Evolutionary conservation across 768 basidiomycete genomes (phyloP).

Genomic region (Termitomyces sp.): DNA sequence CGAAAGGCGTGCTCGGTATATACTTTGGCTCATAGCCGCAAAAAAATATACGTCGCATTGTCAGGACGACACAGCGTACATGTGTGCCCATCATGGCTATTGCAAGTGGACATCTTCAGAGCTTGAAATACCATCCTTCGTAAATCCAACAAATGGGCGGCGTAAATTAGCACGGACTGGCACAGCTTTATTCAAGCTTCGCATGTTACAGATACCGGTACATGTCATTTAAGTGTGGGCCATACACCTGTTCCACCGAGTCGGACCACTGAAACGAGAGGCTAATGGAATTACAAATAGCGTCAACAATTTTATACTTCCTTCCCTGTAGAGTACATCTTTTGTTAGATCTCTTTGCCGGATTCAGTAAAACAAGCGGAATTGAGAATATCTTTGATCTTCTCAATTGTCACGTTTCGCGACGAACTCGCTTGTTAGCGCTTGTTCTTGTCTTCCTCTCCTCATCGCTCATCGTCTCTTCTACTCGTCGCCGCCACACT

Average conservation of each 20-base stretch:
- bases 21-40: conserved; percentile 60
- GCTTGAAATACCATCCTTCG: not conserved
- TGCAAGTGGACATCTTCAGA: not conserved
- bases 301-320: not conserved
- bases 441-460: conserved; percentile 10
- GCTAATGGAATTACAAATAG: not conserved
- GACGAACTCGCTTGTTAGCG: conserved; percentile 8
- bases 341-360: not conserved
- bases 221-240: no score
- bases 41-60: not conserved
- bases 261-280: not conserved
- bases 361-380: not conserved
- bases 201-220: not conserved
- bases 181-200: no score
- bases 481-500: conserved; percentile 8
- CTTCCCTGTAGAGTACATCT: not conserved
- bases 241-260: not conserved
- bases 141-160: not conserved
- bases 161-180: not conserved
- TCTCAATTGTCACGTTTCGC: conserved; percentile 19
- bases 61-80: not conserved
- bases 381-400: conserved; percentile 4
- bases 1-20: conserved; percentile 68
- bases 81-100: not conserved
- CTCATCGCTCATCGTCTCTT: conserved; percentile 8